Evolutionary conservation across 768 basidiomycete genomes (phyloP).

Genomic region (Thelephora ganbajun): DNA sequence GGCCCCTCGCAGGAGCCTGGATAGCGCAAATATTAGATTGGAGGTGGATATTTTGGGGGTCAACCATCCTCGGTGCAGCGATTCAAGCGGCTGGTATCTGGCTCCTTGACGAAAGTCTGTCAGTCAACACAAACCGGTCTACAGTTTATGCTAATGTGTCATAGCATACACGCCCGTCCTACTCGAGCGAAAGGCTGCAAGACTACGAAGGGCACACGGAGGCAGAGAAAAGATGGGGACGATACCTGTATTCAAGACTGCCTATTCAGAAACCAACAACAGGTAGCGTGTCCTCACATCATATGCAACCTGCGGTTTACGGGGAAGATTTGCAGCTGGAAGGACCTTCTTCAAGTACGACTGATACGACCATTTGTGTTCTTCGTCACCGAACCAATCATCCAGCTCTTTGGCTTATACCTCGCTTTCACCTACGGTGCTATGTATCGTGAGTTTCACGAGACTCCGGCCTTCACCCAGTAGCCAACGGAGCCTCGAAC

Average conservation of each 20-base stretch:
- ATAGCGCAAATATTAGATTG: constrained; percentile 51
- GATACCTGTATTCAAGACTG: no score
- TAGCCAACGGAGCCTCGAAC: no score
- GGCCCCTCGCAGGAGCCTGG: constrained; percentile 53
- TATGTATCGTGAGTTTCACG: constrained; percentile 33
- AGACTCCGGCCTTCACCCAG: constrained; percentile 3
- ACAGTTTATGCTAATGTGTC: constrained; percentile 1
- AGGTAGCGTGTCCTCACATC: no score
- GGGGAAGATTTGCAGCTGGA: constrained; percentile 37
- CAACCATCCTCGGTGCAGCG: constrained; percentile 38
- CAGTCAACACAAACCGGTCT: not conserved
- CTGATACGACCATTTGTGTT: constrained; percentile 57
- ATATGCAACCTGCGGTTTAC: no score
- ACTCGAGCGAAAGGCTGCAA: constrained; percentile 36
- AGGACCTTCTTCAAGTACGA: constrained; percentile 33
- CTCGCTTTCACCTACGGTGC: constrained; percentile 59
- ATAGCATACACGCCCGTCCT: constrained; percentile 18
- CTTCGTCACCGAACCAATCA: constrained; percentile 46
- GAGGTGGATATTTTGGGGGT: constrained; percentile 74
- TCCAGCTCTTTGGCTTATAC: constrained; percentile 53
- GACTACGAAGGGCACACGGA: constrained; percentile 30
- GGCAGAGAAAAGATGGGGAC: constrained; percentile 24
- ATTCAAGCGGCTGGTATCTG: constrained; percentile 45
- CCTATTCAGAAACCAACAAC: no score
- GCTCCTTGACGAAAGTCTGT: constrained; percentile 46